phyloP scores from a whole-genome alignment of 345 rosid genomes.

The Microthlaspi erraticum region DNA sequence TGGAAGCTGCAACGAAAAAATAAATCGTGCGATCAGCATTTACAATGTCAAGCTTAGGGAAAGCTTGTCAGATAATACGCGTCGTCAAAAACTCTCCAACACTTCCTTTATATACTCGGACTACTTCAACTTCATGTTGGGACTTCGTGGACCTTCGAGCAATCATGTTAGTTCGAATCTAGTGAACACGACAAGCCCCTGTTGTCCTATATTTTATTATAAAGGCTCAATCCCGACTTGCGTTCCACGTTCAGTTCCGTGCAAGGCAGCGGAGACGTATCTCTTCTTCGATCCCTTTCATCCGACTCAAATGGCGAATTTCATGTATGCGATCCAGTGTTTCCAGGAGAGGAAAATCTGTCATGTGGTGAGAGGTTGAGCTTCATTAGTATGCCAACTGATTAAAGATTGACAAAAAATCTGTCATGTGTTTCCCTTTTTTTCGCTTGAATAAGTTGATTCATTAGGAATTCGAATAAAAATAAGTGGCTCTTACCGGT shows the following conservation, averaged over 20 bases:
- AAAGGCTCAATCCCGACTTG: constrained; percentile 20
- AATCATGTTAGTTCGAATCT: background rate
- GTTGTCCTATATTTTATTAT: constrained; percentile 22
- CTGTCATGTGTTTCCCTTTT: too few relatives aligned
- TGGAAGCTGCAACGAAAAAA: constrained; percentile 30
- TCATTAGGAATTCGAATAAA: constrained; percentile 29
- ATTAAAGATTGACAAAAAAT: too few relatives aligned
- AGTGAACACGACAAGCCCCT: constrained; percentile 22
- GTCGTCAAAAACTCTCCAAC: background rate
- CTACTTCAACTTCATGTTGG: constrained; percentile 37
- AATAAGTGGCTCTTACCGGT: constrained; percentile 17
- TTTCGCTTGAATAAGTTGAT: too few relatives aligned
- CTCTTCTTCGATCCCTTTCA: constrained; percentile 32
- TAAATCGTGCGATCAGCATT: constrained; percentile 23
- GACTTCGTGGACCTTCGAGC: constrained; percentile 9
- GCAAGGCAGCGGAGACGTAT: constrained; percentile 13
- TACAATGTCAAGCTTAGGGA: constrained; percentile 27
- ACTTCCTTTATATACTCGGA: constrained; percentile 34
- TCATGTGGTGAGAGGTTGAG: too few relatives aligned
- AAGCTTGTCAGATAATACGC: background rate
- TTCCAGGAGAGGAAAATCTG: constrained; percentile 7
- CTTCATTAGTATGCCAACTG: background rate
- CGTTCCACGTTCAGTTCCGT: background rate
- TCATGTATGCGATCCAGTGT: constrained; percentile 19
- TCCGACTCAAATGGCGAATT: constrained; percentile 38